Percentiles rank a stretch among this genome's conserved stretches.
These are phyloP conservation scores for Copromyces sp. DNA, from an alignment of 495 filamentous ascomycete species.

Conservation along the genomic window DNA sequence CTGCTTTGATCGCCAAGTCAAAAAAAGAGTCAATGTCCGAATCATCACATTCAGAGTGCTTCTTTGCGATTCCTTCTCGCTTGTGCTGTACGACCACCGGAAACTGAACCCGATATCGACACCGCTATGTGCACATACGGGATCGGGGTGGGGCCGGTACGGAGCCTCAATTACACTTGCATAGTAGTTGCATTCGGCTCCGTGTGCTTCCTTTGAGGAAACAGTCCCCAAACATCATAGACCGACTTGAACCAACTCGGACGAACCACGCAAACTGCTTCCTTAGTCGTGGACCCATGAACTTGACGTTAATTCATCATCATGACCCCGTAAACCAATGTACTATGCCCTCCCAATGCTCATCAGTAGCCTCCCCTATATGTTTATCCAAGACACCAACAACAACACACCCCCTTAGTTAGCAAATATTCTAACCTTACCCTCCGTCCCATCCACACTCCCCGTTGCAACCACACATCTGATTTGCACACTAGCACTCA, in stretches of 20 bases:
- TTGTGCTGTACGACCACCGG: neutral
- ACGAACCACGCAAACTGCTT: neutral
- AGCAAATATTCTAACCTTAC: slow-evolving; percentile 10
- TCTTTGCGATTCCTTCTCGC: neutral
- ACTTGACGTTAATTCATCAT: neutral
- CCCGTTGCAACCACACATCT: slow-evolving; percentile 9
- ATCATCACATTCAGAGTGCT: neutral
- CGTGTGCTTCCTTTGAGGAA: neutral
- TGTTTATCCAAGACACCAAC: neutral
- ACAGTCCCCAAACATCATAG: neutral
- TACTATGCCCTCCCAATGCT: neutral
- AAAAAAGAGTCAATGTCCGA: neutral
- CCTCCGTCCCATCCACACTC: slow-evolving; percentile 9
- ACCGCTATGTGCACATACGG: neutral
- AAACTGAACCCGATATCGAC: neutral
- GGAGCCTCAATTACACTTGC: neutral
- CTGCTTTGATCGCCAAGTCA: neutral
- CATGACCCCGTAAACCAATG: neutral
- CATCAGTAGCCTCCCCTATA: no score
- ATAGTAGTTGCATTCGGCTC: neutral
- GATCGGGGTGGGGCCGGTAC: neutral
- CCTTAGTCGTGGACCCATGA: neutral
- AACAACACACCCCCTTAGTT: neutral
- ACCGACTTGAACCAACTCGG: neutral
- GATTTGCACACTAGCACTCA: neutral